These are phyloP conservation scores for Epicoccum sorghinum DNA, from an alignment of 2,329 filamentous ascomycete genomes.

Conservation along the genomic window DNA sequence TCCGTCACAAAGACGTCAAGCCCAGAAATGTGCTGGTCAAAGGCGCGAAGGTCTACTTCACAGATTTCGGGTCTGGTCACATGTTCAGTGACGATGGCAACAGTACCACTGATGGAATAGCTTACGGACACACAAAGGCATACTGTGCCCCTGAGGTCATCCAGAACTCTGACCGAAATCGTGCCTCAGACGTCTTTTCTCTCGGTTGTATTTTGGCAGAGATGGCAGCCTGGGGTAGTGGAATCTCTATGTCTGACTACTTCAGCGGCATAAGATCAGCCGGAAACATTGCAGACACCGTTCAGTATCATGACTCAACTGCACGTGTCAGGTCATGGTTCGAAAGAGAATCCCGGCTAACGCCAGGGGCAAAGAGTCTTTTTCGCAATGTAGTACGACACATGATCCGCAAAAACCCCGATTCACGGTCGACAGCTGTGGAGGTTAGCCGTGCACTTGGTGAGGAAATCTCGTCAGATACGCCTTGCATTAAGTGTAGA, in stretches of 20 bases:
- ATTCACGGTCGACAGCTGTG: neutral
- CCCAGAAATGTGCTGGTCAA: slow-evolving; percentile 24
- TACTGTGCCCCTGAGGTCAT: slow-evolving; percentile 32
- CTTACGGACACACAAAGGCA: slow-evolving; percentile 17
- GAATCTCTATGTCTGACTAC: neutral
- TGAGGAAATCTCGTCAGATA: neutral
- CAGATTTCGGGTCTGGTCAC: slow-evolving; percentile 26
- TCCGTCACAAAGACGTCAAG: slow-evolving; percentile 31
- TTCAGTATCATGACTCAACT: neutral
- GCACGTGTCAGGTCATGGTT: neutral
- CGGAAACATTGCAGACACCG: neutral
- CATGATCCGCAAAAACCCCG: slow-evolving; percentile 1
- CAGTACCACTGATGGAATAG: slow-evolving; percentile 20
- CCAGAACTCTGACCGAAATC: slow-evolving; percentile 16
- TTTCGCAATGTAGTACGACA: neutral
- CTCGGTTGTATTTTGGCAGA: slow-evolving; percentile 31
- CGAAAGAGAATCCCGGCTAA: neutral
- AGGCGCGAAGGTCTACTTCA: slow-evolving; percentile 18
- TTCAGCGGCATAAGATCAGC: neutral
- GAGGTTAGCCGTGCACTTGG: neutral
- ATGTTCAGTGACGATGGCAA: slow-evolving; percentile 20
- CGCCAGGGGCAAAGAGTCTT: neutral
- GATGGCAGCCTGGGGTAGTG: slow-evolving; percentile 1
- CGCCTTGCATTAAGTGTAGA: neutral
- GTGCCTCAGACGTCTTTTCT: slow-evolving; percentile 30